Base-by-base conservation (phyloP, 1,284 basidiomycete genomes). In the Hypsizygus ulmarius region DNA sequence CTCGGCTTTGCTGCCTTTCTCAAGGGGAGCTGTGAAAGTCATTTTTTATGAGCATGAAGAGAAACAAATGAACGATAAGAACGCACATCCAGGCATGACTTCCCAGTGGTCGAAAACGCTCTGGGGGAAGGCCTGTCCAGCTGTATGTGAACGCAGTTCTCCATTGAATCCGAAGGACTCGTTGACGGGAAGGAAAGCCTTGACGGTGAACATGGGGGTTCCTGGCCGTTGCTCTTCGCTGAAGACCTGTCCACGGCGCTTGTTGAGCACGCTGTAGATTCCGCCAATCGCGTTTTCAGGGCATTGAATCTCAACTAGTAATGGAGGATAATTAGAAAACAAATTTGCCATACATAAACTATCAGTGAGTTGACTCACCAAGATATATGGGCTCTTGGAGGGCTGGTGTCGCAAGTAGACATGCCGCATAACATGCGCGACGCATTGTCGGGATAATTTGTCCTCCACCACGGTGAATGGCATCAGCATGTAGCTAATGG, bases 111-210 rank as follows among this genome's bases (percentile, higher is more conserved):
- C 93, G 68, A 98, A 93, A 65, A 98, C 95, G 61, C 75, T 71
- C 71, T 98, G 96, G 52, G 95, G 95, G 93, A 98, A 98, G 59
- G 96, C 97, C 78, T 99, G 97, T 51, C 96, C 96, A 68, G 82
- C 84, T 42, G 96, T 99, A 53, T 90, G 87, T 65, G 87, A 83
- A 64, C 97, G 90, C 49, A 99, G 84, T 61, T 92, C 95, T 62
- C 89, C 93, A 73, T 96, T 98, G 88, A 99, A 99, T 62, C 97
- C 96, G 78, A 99, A 99, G 14, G 96, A 98, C 75, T 98, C 96
- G 71, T 80, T 77, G 72, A 98, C 94, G 66, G 96, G 96, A 45
- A 98, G 79, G 81, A 95, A 97, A 29, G 95, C 95, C 85, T 98
- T 99, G 75, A 99, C 91, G 50, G 93, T 99, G 84, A 96, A 97